Evolutionary conservation across 176 grass and related monocot genomes (phyloP).

Genomic region (Oryza australiensis): DNA sequence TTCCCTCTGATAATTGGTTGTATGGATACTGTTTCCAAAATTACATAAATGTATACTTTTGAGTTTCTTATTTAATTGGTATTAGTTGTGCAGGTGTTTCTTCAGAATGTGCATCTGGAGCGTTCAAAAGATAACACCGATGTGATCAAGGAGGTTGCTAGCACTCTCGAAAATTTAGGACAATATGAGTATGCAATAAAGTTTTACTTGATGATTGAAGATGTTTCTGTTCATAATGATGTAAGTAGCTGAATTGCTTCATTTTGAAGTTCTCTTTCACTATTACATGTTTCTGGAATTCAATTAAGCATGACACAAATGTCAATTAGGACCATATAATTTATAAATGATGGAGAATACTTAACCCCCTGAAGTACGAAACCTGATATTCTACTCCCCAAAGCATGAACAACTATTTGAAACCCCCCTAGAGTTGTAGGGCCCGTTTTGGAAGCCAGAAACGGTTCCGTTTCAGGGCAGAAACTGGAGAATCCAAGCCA

Average conservation of each 20-base stretch:
- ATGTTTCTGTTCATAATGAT: slow-evolving; percentile 48
- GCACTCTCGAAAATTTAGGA: slow-evolving; percentile 54
- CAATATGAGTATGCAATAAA: slow-evolving; percentile 73
- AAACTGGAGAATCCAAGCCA: too few species aligned
- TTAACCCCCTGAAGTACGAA: not conserved
- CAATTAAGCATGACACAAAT: not conserved
- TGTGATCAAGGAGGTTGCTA: slow-evolving; percentile 61
- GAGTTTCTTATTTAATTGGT: not conserved
- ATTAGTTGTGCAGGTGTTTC: slow-evolving; percentile 51
- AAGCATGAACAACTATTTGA: not conserved
- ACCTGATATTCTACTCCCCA: not conserved
- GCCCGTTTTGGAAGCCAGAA: too few species aligned
- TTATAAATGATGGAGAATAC: not conserved
- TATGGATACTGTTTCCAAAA: not conserved
- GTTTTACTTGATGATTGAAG: slow-evolving; percentile 72
- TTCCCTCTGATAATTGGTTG: not conserved
- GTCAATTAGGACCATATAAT: not conserved
- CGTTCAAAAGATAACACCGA: slow-evolving; percentile 53
- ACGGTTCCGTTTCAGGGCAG: too few species aligned
- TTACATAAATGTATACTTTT: not conserved
- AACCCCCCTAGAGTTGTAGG: not conserved
- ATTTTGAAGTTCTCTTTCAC: slow-evolving; percentile 4
- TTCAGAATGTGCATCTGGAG: slow-evolving; percentile 57
- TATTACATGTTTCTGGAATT: not conserved
- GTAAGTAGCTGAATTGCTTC: slow-evolving; percentile 42